Evolutionary conservation across 805 yeast species (phyloP).

Genomic region (Candida fluviatilis): DNA sequence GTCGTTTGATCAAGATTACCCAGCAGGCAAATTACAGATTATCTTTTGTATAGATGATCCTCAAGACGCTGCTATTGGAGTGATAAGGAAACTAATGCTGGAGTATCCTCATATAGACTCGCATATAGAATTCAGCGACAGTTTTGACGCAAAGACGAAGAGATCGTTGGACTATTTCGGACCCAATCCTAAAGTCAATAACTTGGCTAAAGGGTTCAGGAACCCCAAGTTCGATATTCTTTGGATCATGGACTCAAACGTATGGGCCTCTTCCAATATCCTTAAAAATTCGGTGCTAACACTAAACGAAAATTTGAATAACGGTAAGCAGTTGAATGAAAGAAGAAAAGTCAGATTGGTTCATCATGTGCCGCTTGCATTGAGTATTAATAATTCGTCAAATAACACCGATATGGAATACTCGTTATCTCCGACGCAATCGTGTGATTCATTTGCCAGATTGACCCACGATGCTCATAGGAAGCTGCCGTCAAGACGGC

Average conservation of each 20-base stretch:
- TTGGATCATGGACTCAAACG: constrained; percentile 87
- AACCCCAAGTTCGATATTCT: constrained; percentile 66
- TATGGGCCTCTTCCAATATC: constrained; percentile 67
- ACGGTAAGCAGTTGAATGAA: constrained; percentile 35
- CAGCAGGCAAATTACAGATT: constrained; percentile 56
- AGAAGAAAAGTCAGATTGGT: constrained; percentile 56
- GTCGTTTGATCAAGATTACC: constrained; percentile 66
- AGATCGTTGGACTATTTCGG: constrained; percentile 53
- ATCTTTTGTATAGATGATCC: constrained; percentile 69
- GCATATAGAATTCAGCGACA: constrained; percentile 43
- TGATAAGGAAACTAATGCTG: constrained; percentile 46
- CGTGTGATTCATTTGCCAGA: constrained; percentile 5
- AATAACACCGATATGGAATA: constrained; percentile 20
- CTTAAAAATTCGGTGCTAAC: constrained; percentile 60
- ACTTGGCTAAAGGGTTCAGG: constrained; percentile 74
- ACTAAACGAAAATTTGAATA: constrained; percentile 45
- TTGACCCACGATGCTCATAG: neutral
- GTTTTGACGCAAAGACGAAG: constrained; percentile 11
- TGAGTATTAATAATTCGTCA: constrained; percentile 26
- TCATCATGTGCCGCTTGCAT: constrained; percentile 77
- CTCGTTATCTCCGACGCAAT: constrained; percentile 15
- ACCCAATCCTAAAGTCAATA: constrained; percentile 87
- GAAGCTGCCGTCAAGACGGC: neutral
- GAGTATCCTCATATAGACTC: constrained; percentile 58
- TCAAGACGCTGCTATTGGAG: constrained; percentile 60